phyloP scores from a whole-genome alignment of 768 basidiomycete species.

The Hericium alpestre region DNA sequence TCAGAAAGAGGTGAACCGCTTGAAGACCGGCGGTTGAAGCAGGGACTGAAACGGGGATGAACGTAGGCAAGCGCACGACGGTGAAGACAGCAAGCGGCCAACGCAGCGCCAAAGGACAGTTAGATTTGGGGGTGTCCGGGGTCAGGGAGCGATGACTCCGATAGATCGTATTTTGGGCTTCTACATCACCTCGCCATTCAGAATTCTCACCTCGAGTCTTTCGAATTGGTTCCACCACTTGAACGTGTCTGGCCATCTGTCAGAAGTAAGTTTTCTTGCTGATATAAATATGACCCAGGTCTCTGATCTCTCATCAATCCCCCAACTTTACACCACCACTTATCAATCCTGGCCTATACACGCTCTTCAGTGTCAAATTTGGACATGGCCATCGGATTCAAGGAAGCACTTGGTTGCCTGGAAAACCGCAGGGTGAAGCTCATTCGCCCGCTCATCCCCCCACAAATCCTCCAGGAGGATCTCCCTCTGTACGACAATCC shows the following conservation, averaged over 20 bases:
- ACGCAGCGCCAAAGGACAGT: too few species aligned
- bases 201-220: too few species aligned
- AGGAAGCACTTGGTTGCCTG: conserved; percentile 67
- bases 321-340: neutral
- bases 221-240: too few species aligned
- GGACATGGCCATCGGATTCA: conserved; percentile 64
- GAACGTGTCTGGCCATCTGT: neutral
- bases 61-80: too few species aligned
- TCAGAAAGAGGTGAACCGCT: neutral
- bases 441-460: conserved; percentile 84
- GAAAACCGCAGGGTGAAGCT: conserved; percentile 83
- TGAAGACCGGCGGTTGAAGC: too few species aligned
- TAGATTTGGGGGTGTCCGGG: neutral
- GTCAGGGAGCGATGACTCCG: neutral
- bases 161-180: neutral
- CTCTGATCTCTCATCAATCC: neutral
- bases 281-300: conserved; percentile 1
- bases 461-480: conserved; percentile 91
- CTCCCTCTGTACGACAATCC: conserved; percentile 59
- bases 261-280: neutral
- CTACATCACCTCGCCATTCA: neutral
- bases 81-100: too few species aligned
- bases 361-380: conserved; percentile 32
- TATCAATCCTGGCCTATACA: neutral
- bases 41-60: too few species aligned